These are phyloP conservation scores for Trypanosoma caninum DNA, from an alignment of 208 protist genomes.

Conservation along the genomic window DNA sequence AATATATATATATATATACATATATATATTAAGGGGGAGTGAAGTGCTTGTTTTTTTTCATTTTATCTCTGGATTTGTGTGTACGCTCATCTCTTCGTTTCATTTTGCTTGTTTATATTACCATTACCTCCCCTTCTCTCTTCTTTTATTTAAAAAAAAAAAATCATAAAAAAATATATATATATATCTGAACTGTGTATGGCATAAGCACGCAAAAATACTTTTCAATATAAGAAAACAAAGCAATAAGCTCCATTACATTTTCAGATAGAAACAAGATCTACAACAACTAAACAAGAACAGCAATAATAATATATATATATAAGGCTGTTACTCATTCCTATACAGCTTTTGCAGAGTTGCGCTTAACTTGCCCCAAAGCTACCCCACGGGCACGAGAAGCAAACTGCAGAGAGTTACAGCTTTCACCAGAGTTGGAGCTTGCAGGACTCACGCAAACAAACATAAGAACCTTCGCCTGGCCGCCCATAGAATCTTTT, in stretches of 20 bases:
- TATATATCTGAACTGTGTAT: neutral
- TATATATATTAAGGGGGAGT: slow-evolving; percentile 17
- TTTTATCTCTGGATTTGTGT: neutral
- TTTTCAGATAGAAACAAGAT: slow-evolving; percentile 2
- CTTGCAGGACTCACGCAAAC: slow-evolving; percentile 92
- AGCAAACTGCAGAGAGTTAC: slow-evolving; percentile 89
- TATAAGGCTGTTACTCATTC: too few relatives aligned
- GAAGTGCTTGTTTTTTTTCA: neutral
- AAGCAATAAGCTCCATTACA: neutral
- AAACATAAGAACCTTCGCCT: slow-evolving; percentile 96
- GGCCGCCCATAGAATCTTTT: slow-evolving; percentile 91
- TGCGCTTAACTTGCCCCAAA: slow-evolving; percentile 91
- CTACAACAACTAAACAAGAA: slow-evolving; percentile 19
- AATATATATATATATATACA: slow-evolving; percentile 22
- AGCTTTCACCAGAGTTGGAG: slow-evolving; percentile 90
- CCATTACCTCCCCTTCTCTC: neutral
- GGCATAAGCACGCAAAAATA: neutral
- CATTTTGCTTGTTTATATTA: neutral
- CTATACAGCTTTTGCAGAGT: slow-evolving; percentile 32
- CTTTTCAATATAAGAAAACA: neutral
- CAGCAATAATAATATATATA: too few relatives aligned
- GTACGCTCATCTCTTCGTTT: neutral
- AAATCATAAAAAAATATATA: neutral
- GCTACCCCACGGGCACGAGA: slow-evolving; percentile 83
- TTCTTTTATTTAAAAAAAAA: neutral